A percentile compares a stretch with the other conserved stretches of the same genome.
These are phyloP conservation scores for Flueggea neowawraea DNA, from an alignment of 441 rosid species.

Conservation along the genomic window DNA sequence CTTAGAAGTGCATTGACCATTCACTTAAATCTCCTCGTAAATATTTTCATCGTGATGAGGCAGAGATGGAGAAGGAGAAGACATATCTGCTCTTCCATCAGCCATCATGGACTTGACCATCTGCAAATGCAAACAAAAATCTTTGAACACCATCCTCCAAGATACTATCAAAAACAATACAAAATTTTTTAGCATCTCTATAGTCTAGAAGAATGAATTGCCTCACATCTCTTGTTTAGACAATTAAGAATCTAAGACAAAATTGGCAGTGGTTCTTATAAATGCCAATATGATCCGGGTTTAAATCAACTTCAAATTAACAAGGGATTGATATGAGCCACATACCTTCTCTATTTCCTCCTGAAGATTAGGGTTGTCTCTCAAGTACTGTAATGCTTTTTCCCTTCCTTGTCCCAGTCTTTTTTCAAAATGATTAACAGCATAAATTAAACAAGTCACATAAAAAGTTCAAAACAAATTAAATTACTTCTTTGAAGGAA, in stretches of 20 bases:
- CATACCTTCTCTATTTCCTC: constrained; percentile 77
- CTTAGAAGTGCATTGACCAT: background rate
- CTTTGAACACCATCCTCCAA: background rate
- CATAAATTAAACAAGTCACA: background rate
- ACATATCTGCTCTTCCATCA: constrained; percentile 49
- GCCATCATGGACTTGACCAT: constrained; percentile 52
- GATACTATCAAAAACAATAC: background rate
- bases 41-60: constrained; percentile 34
- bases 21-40: constrained; percentile 35
- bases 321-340: background rate
- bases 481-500: too few relatives aligned
- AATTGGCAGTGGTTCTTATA: too few relatives aligned
- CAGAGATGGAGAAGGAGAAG: constrained; percentile 29
- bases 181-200: too few relatives aligned
- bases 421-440: constrained; percentile 13
- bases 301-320: too few relatives aligned
- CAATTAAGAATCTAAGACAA: too few relatives aligned
- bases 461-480: too few relatives aligned
- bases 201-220: too few relatives aligned
- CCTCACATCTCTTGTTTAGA: too few relatives aligned
- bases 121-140: constrained; percentile 31
- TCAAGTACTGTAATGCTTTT: constrained; percentile 72
- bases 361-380: constrained; percentile 58
- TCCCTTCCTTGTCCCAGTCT: constrained; percentile 98
- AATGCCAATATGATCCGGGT: too few relatives aligned